Evolutionary conservation across 169 alveolate species (phyloP).

Genomic region (Plasmodium vivax): DNA sequence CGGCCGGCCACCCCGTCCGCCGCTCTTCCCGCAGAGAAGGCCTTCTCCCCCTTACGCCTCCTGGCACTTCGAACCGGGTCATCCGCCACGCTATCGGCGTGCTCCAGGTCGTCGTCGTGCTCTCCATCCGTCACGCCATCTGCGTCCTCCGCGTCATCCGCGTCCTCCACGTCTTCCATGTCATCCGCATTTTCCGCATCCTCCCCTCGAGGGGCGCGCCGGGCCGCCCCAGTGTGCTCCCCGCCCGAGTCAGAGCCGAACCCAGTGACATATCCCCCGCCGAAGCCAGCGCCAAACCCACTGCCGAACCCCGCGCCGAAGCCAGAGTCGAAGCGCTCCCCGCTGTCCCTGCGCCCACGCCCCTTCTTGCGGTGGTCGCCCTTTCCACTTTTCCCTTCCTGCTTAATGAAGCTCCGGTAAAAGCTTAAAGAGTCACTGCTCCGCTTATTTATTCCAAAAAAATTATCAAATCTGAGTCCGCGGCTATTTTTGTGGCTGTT

Average conservation of each 20-base stretch:
- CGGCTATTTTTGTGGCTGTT: background rate
- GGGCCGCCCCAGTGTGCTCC: background rate
- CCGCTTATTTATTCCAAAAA: slow-evolving; percentile 10
- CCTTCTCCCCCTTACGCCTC: background rate
- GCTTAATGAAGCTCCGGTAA: background rate
- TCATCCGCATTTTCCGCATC: background rate
- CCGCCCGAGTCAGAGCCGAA: background rate
- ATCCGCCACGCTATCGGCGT: background rate
- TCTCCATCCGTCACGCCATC: background rate
- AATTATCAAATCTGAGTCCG: slow-evolving; percentile 5
- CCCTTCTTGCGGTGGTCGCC: background rate
- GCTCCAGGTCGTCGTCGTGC: too few species aligned
- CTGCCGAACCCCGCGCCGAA: background rate
- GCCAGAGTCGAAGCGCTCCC: background rate
- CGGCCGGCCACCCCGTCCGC: background rate
- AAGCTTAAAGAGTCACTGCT: slow-evolving; percentile 13
- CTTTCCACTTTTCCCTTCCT: background rate
- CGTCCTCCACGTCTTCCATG: background rate
- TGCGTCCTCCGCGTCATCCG: too few species aligned
- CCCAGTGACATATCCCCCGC: background rate
- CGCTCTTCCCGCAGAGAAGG: background rate
- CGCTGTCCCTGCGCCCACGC: background rate
- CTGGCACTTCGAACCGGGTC: background rate
- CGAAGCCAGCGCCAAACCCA: background rate
- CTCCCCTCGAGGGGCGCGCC: background rate